Percentiles rank a stretch among this genome's conserved stretches.
phyloP scores from a whole-genome alignment of 768 basidiomycete species.

The Lyophyllum decastes region DNA sequence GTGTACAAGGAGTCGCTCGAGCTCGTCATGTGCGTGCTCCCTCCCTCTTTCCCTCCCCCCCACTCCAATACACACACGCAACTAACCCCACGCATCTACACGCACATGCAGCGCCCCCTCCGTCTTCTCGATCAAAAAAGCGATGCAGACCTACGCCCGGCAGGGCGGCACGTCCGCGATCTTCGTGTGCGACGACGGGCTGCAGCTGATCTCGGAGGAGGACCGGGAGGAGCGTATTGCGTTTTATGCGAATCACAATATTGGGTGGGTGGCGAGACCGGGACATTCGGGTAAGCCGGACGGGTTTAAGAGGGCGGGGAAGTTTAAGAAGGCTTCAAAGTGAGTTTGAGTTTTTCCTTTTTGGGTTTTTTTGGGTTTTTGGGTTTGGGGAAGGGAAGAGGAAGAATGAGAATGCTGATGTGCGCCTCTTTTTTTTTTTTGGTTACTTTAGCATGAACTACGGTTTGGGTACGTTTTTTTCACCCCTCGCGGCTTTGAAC shows the following conservation, averaged over 20 bases:
- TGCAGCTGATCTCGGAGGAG: conserved; percentile 67
- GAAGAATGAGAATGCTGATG: too few species aligned
- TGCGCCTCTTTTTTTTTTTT: too few species aligned
- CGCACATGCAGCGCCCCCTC: conserved; percentile 56
- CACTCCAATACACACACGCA: not conserved
- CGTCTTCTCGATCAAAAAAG: conserved; percentile 78
- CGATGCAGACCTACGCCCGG: conserved; percentile 84
- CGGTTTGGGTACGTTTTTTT: conserved; percentile 40
- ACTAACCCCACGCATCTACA: conserved; percentile 6
- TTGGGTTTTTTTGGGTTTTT: not conserved
- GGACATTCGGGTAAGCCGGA: conserved; percentile 68
- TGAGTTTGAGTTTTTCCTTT: conserved; percentile 21
- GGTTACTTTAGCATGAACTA: conserved; percentile 91
- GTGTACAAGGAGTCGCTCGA: conserved; percentile 85
- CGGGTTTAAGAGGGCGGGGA: conserved; percentile 89
- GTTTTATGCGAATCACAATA: conserved; percentile 82
- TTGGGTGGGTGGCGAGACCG: conserved; percentile 80
- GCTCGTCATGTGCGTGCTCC: conserved; percentile 61
- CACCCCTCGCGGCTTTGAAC: conserved; percentile 1
- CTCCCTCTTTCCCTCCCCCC: not conserved
- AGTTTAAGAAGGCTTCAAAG: conserved; percentile 84
- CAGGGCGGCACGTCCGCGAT: conserved; percentile 80
- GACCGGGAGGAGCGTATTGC: conserved; percentile 63
- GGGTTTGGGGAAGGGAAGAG: too few species aligned
- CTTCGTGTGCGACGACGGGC: conserved; percentile 82